Evolutionary conservation across 345 rosid species (phyloP).

Genomic region (Iberis pinnata): DNA sequence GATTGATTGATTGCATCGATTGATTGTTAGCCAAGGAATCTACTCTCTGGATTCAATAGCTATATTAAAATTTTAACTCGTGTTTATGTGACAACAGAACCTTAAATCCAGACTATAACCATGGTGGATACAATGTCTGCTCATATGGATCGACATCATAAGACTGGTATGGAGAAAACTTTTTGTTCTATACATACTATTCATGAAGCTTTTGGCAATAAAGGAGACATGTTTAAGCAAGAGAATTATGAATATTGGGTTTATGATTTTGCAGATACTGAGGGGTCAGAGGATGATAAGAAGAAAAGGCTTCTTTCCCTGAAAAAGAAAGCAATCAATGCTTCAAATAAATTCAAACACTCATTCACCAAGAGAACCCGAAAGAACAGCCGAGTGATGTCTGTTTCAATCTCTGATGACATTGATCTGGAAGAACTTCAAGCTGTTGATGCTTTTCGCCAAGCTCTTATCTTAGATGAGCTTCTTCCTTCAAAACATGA

Average conservation of each 20-base stretch:
- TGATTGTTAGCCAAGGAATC: conserved; percentile 26
- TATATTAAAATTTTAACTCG: background rate
- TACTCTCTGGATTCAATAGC: too few relatives aligned
- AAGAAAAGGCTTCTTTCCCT: conserved; percentile 59
- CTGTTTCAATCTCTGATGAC: conserved; percentile 51
- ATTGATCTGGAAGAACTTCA: conserved; percentile 66
- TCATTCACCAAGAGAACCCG: conserved; percentile 61
- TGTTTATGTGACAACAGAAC: conserved; percentile 25
- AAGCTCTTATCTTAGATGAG: conserved; percentile 72
- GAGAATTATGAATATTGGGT: background rate
- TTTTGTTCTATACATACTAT: too few relatives aligned
- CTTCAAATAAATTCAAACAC: conserved; percentile 67
- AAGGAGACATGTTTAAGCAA: background rate
- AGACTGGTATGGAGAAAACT: conserved; percentile 27
- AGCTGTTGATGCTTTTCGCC: conserved; percentile 87
- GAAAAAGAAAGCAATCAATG: conserved; percentile 76
- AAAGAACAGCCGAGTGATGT: conserved; percentile 62
- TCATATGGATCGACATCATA: conserved; percentile 38
- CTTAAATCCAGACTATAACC: conserved; percentile 14
- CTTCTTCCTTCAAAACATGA: conserved; percentile 69
- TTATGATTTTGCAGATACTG: conserved; percentile 27
- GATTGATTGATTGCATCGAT: background rate
- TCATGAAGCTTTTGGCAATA: conserved; percentile 5
- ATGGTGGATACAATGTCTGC: conserved; percentile 47
- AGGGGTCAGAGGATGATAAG: conserved; percentile 59